Conservation (phyloP, 371 early-diverging fungal genomes). For the Parasitella parasitica region DNA sequence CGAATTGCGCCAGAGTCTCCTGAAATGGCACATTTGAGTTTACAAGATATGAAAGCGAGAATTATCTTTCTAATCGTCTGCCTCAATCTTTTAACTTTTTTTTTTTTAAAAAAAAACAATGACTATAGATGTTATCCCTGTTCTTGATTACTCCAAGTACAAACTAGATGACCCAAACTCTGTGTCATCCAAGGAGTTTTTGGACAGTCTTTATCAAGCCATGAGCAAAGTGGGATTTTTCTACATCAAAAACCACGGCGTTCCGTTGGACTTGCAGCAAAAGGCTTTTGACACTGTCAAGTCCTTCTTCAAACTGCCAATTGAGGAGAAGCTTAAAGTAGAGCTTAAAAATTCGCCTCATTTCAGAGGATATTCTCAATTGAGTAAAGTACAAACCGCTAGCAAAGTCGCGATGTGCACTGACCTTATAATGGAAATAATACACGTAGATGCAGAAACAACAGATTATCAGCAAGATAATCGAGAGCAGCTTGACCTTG, state of each 20-base stretch:
- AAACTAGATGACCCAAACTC: conserved; percentile 12
- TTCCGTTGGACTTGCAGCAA: conserved; percentile 40
- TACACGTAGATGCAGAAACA: conserved; percentile 42
- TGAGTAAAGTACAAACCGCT: conserved; percentile 42
- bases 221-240: conserved; percentile 64
- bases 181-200: conserved; percentile 30
- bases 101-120: not conserved
- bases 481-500: conserved; percentile 63
- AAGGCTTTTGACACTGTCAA: conserved; percentile 38
- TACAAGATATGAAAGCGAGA: no score
- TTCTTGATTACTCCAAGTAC: conserved; percentile 32
- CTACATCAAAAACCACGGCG: conserved; percentile 56
- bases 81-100: not conserved
- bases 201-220: conserved; percentile 50
- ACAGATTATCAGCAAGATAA: conserved; percentile 55
- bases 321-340: conserved; percentile 58
- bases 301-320: conserved; percentile 54
- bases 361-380: conserved; percentile 60
- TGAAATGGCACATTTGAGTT: not conserved
- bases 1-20: conserved; percentile 6
- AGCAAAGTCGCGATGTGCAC: no score
- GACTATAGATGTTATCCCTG: conserved; percentile 18
- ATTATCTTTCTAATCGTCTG: not conserved
- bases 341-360: conserved; percentile 59
- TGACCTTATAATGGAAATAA: not conserved